Evolutionary conservation across 805 yeast genomes (phyloP).

Genomic region (Kluyveromyces nonfermentans): DNA sequence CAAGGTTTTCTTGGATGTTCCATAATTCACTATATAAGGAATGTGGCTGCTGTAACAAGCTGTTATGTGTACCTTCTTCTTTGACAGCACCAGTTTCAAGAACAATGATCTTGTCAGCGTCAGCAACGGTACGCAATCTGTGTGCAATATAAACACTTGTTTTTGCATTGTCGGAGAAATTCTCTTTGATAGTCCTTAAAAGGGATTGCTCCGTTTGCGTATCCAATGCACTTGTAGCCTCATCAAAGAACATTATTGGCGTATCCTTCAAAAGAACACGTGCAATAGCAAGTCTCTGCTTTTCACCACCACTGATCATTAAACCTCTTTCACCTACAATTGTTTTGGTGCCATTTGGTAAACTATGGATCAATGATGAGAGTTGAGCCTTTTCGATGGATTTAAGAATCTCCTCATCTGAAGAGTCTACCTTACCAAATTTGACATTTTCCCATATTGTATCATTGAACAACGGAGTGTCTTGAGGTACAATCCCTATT

Average conservation of each 20-base stretch:
- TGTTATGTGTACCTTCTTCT: conserved; percentile 80
- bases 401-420: conserved; percentile 56
- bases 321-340: conserved; percentile 96
- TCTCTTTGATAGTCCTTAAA: conserved; percentile 58
- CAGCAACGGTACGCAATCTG: conserved; percentile 85
- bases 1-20: conserved; percentile 83
- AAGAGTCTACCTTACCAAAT: conserved; percentile 70
- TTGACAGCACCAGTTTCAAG: conserved; percentile 66
- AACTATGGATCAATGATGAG: conserved; percentile 46
- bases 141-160: conserved; percentile 93
- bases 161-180: conserved; percentile 47
- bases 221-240: conserved; percentile 93
- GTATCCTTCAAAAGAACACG: conserved; percentile 78
- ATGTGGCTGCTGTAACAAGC: conserved; percentile 40
- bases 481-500: conserved; percentile 95
- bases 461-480: conserved; percentile 91
- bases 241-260: conserved; percentile 90
- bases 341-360: conserved; percentile 81
- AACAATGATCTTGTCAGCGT: conserved; percentile 87
- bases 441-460: conserved; percentile 79
- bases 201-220: conserved; percentile 91
- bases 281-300: conserved; percentile 90
- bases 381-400: conserved; percentile 68
- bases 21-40: conserved; percentile 77
- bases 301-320: conserved; percentile 99